Percentiles rank a stretch among this genome's conserved stretches.
phyloP scores from a whole-genome alignment of 805 yeast species.

The Blastobotrys mokoenaii region DNA sequence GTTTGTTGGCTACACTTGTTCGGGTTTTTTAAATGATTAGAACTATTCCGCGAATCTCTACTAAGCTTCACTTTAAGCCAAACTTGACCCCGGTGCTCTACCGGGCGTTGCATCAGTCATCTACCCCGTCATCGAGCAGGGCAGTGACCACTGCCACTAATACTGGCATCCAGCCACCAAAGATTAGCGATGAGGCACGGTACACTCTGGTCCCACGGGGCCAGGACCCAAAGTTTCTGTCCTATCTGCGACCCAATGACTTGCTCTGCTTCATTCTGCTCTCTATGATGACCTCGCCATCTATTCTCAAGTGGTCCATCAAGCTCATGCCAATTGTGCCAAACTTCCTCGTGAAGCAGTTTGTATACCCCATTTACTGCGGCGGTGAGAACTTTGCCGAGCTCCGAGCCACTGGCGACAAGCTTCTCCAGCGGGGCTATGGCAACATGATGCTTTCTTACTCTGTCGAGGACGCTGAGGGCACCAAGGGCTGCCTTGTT shows the following conservation, averaged over 20 bases:
- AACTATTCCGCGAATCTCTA: no score
- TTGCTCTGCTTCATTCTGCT: constrained; percentile 25
- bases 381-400: constrained; percentile 78
- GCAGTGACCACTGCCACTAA: no score
- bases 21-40: no score
- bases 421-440: constrained; percentile 64
- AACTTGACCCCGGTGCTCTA: no score
- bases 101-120: no score
- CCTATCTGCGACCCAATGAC: constrained; percentile 14
- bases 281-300: constrained; percentile 27
- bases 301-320: constrained; percentile 25
- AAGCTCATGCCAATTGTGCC: constrained; percentile 41
- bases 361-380: constrained; percentile 77
- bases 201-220: background rate
- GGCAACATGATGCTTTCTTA: constrained; percentile 92
- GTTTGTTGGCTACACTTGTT: no score
- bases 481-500: constrained; percentile 39
- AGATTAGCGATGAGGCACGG: background rate
- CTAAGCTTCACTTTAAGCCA: no score
- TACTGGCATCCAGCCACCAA: no score
- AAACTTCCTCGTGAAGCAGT: constrained; percentile 52
- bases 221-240: constrained; percentile 16
- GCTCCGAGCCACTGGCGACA: constrained; percentile 61
- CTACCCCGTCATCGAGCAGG: no score
- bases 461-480: constrained; percentile 89